A percentile compares a stretch with the other conserved stretches of the same genome.
Conservation (phyloP, 495 filamentous ascomycete species). For the Aspergillus nidulans region DNA sequence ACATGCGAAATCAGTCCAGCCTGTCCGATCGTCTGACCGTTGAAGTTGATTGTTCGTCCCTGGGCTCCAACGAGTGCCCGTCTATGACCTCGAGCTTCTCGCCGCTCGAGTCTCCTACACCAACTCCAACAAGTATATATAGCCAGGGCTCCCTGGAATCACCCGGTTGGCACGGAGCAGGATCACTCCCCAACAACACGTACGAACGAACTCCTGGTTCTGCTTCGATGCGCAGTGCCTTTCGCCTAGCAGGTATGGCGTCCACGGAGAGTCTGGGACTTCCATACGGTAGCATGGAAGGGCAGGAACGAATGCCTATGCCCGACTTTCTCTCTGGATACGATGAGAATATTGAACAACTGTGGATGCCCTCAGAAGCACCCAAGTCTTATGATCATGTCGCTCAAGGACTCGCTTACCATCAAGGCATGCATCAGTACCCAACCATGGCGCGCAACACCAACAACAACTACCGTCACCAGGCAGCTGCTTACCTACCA, state of each 20-base stretch:
- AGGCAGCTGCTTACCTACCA: slow-evolving; percentile 33
- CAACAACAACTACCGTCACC: slow-evolving; percentile 31
- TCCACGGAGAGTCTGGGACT: slow-evolving; percentile 33
- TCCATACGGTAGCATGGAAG: slow-evolving; percentile 32
- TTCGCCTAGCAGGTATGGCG: slow-evolving; percentile 34
- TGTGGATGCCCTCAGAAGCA: slow-evolving; percentile 39
- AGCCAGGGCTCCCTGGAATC: slow-evolving; percentile 41
- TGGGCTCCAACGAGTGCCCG: slow-evolving; percentile 44
- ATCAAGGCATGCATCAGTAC: slow-evolving; percentile 35
- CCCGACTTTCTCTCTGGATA: slow-evolving; percentile 40
- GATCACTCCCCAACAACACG: slow-evolving; percentile 26
- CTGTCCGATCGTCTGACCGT: slow-evolving; percentile 41
- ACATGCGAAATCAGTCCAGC: slow-evolving; percentile 41
- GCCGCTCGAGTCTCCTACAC: slow-evolving; percentile 41
- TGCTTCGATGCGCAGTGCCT: slow-evolving; percentile 37
- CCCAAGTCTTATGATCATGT: slow-evolving; percentile 37
- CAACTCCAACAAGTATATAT: slow-evolving; percentile 43
- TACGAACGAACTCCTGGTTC: slow-evolving; percentile 32
- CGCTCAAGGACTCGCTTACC: slow-evolving; percentile 29
- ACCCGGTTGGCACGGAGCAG: slow-evolving; percentile 38
- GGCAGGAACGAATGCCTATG: slow-evolving; percentile 37
- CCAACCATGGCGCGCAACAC: slow-evolving; percentile 31
- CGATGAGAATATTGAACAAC: slow-evolving; percentile 42
- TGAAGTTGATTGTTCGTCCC: slow-evolving; percentile 40
- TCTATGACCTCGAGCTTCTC: slow-evolving; percentile 45